Percentiles rank a stretch among this genome's conserved stretches.
These are phyloP conservation scores for Diaporthe citri DNA, from an alignment of 2,329 filamentous ascomycete species.

Conservation along the genomic window DNA sequence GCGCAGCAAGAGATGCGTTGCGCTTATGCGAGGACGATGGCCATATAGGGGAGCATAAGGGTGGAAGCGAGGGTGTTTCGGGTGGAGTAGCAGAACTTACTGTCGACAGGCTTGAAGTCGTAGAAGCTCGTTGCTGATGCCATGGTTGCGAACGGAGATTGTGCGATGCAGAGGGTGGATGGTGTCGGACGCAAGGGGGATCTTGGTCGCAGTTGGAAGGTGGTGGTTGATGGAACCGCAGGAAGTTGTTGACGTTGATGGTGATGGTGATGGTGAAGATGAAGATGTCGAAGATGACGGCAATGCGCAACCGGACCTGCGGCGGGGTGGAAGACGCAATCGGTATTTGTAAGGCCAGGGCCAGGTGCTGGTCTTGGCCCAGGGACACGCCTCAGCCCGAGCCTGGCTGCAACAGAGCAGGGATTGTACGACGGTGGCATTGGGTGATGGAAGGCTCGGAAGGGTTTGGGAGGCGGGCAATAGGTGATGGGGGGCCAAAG, in stretches of 20 bases:
- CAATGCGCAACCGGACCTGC: conserved; percentile 7
- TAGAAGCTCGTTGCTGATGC: conserved; percentile 79
- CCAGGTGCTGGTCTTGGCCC: neutral
- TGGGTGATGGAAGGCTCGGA: conserved; percentile 15
- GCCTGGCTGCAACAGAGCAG: conserved; percentile 29
- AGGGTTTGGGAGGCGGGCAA: neutral
- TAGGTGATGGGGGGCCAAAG: neutral
- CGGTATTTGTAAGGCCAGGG: conserved; percentile 28
- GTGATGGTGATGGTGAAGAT: conserved; percentile 20
- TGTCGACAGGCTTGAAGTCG: conserved; percentile 87
- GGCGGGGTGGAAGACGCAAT: conserved; percentile 26
- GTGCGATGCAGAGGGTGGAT: conserved; percentile 35
- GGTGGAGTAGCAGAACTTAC: conserved; percentile 62
- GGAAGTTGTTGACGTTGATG: neutral
- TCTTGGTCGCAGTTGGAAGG: conserved; percentile 30
- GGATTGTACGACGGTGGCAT: conserved; percentile 15
- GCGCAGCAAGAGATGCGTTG: conserved; percentile 22
- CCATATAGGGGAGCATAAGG: neutral
- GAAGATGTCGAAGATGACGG: conserved; percentile 11
- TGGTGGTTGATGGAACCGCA: conserved; percentile 25
- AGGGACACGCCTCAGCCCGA: conserved; percentile 17
- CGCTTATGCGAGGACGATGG: conserved; percentile 8
- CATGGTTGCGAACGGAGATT: conserved; percentile 60
- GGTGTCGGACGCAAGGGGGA: conserved; percentile 17
- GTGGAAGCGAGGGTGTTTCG: conserved; percentile 11